These are phyloP conservation scores for Nicotiana benthamiana DNA, from an alignment of 257 asterid genomes.

Conservation along the genomic window DNA sequence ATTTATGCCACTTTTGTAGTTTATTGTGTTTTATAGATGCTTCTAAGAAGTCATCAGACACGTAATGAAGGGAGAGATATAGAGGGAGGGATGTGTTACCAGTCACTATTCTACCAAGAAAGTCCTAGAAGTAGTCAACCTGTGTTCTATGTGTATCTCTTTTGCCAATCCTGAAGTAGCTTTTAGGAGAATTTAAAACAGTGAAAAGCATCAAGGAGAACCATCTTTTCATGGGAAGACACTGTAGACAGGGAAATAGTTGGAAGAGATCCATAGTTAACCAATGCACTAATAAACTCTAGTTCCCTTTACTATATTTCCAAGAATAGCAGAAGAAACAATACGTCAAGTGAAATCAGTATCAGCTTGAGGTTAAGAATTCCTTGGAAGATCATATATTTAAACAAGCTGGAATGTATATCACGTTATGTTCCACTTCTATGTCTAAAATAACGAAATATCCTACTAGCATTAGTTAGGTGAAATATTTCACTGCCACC, in stretches of 20 bases:
- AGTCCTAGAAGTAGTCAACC: background rate
- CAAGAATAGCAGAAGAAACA: background rate
- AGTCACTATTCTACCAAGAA: background rate
- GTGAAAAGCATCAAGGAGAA: background rate
- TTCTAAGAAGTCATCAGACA: background rate
- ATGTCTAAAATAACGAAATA: background rate
- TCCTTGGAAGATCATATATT: background rate
- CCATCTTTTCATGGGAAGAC: background rate
- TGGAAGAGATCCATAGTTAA: background rate
- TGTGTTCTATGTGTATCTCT: background rate
- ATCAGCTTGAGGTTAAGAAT: background rate
- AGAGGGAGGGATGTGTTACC: background rate
- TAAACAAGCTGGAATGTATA: background rate
- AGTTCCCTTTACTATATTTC: background rate
- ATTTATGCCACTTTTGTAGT: background rate
- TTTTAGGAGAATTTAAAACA: background rate
- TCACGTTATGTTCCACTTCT: background rate
- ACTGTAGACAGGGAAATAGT: background rate
- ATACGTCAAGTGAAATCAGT: background rate
- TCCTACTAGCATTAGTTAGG: background rate
- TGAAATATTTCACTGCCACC: background rate
- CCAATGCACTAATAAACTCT: background rate
- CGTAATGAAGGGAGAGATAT: background rate
- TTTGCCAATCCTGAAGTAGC: constrained; percentile 1
- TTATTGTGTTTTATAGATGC: background rate